phyloP scores from a whole-genome alignment of 768 basidiomycete genomes.

The Lactarius trivialis region DNA sequence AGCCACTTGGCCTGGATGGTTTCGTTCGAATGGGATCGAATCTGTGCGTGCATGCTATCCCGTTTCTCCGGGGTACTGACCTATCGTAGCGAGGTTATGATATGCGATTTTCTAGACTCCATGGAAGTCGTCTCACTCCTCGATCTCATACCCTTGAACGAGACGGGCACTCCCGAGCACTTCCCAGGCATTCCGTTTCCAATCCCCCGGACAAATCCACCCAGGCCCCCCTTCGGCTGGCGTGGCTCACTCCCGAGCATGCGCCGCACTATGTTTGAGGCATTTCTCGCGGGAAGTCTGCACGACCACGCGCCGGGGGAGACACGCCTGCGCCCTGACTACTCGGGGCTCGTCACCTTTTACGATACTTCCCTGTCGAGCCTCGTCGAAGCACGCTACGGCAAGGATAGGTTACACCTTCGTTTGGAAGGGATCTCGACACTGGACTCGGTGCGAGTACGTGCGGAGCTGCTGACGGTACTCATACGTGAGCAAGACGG shows the following conservation, averaged over 20 bases:
- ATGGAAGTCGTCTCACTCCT: conserved; percentile 16
- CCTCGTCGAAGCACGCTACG: conserved; percentile 30
- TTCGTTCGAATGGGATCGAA: conserved; percentile 27
- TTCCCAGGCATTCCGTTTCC: not conserved
- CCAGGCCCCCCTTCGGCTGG: conserved; percentile 19
- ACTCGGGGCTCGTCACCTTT: conserved; percentile 37
- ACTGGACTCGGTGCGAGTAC: conserved; percentile 25
- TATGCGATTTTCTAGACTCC: conserved; percentile 3
- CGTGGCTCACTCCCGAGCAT: conserved; percentile 5
- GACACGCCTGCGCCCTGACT: conserved; percentile 38
- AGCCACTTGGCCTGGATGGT: conserved; percentile 29
- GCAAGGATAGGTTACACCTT: conserved; percentile 33
- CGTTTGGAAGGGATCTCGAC: conserved; percentile 31
- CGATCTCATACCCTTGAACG: conserved; percentile 5
- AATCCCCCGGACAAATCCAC: not conserved
- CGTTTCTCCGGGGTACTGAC: not conserved
- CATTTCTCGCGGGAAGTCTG: conserved; percentile 36
- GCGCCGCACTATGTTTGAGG: conserved; percentile 4
- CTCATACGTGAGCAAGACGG: conserved; percentile 20
- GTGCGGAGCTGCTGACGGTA: conserved; percentile 25
- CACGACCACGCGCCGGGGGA: conserved; percentile 41
- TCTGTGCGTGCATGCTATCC: conserved; percentile 12
- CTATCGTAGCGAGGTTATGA: conserved; percentile 5
- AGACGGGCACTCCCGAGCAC: not conserved
- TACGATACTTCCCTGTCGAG: conserved; percentile 37